Evolutionary conservation across 2,329 filamentous ascomycete species (phyloP).

Genomic region (Alternaria gansuensis): DNA sequence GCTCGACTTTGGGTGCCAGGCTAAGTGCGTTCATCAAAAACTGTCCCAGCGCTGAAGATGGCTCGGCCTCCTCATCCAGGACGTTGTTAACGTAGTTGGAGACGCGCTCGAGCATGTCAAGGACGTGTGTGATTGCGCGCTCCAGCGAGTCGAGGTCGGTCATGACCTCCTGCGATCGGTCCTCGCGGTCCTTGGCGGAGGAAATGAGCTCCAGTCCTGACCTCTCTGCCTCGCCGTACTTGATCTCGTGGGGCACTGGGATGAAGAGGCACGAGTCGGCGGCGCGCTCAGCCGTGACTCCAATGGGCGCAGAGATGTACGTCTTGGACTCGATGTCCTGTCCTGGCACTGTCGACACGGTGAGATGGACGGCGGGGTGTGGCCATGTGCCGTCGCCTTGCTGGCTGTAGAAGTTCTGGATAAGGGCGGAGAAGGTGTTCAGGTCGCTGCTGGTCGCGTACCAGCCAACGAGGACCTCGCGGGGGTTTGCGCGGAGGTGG

Average conservation of each 20-base stretch:
- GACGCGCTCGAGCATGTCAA: slow-evolving; percentile 89
- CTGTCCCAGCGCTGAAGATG: slow-evolving; percentile 91
- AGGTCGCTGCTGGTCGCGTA: slow-evolving; percentile 97
- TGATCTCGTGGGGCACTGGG: slow-evolving; percentile 92
- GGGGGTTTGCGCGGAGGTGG: slow-evolving; percentile 91
- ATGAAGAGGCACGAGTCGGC: slow-evolving; percentile 98
- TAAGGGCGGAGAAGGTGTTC: slow-evolving; percentile 97
- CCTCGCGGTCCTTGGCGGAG: slow-evolving; percentile 79
- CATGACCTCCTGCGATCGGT: slow-evolving; percentile 74
- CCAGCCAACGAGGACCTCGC: slow-evolving; percentile 95
- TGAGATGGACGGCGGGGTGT: slow-evolving; percentile 96
- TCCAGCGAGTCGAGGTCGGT: slow-evolving; percentile 92
- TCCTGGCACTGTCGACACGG: slow-evolving; percentile 88
- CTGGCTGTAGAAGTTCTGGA: slow-evolving; percentile 99
- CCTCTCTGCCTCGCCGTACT: slow-evolving; percentile 82
- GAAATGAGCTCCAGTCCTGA: slow-evolving; percentile 84
- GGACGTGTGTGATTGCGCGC: slow-evolving; percentile 83
- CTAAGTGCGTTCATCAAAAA: slow-evolving; percentile 94
- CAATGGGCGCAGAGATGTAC: slow-evolving; percentile 95
- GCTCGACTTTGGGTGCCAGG: slow-evolving; percentile 92
- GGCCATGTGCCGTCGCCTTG: slow-evolving; percentile 97
- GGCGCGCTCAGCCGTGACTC: slow-evolving; percentile 92
- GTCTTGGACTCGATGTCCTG: slow-evolving; percentile 88
- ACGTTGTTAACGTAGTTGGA: slow-evolving; percentile 92
- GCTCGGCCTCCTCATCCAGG: slow-evolving; percentile 89